Conservation (phyloP, 2,329 filamentous ascomycete species). For the Taxawa tesnikishii region DNA sequence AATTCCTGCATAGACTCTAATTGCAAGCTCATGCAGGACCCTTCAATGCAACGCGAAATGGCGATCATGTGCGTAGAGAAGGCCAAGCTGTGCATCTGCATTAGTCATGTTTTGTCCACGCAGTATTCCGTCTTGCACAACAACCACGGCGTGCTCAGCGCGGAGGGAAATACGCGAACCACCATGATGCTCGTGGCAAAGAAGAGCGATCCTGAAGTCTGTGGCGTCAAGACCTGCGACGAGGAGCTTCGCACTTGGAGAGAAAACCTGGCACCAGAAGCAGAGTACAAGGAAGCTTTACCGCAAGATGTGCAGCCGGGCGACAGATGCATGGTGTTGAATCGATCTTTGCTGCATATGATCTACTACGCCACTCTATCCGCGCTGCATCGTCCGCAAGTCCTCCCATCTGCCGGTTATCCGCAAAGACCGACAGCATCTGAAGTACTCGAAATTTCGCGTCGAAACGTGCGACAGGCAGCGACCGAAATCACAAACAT, state of each 20-base stretch:
- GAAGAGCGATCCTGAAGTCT: slow-evolving; percentile 69
- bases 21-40: slow-evolving; percentile 59
- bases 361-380: slow-evolving; percentile 86
- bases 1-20: slow-evolving; percentile 58
- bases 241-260: slow-evolving; percentile 69
- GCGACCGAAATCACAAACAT: slow-evolving; percentile 79
- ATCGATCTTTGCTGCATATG: slow-evolving; percentile 83
- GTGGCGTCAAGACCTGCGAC: slow-evolving; percentile 69
- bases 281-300: slow-evolving; percentile 51
- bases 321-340: slow-evolving; percentile 50
- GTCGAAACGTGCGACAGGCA: slow-evolving; percentile 69
- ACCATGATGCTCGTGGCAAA: slow-evolving; percentile 88
- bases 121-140: slow-evolving; percentile 88
- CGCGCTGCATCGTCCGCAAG: slow-evolving; percentile 81
- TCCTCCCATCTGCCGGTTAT: slow-evolving; percentile 56
- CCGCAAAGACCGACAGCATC: slow-evolving; percentile 34
- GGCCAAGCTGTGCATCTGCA: slow-evolving; percentile 76
- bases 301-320: slow-evolving; percentile 44
- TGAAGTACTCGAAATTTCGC: slow-evolving; percentile 70
- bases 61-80: slow-evolving; percentile 87
- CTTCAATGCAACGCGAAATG: slow-evolving; percentile 61
- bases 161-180: slow-evolving; percentile 55
- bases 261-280: slow-evolving; percentile 56
- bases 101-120: slow-evolving; percentile 77
- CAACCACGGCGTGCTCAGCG: slow-evolving; percentile 58